A percentile compares a stretch with the other conserved stretches of the same genome.
Conservation (phyloP, 1,139 yeast genomes). For the Suhomyces anneliseae region DNA sequence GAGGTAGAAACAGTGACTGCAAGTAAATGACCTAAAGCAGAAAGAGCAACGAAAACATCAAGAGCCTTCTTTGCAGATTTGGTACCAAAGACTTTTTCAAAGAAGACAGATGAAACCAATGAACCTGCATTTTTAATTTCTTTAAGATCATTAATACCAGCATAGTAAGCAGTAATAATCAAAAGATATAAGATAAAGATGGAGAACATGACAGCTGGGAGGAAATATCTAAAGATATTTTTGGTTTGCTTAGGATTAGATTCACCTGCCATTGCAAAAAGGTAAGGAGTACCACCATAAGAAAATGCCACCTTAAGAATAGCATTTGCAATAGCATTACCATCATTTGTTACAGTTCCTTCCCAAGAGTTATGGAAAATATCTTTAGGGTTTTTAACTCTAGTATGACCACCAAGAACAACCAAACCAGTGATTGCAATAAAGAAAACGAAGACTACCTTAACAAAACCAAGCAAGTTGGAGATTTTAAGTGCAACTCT, state of each 20-base stretch:
- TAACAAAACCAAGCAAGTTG: conserved; percentile 39
- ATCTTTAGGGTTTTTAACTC: conserved; percentile 30
- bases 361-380: conserved; percentile 39
- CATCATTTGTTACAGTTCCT: conserved; percentile 38
- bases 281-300: conserved; percentile 41
- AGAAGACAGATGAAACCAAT: conserved; percentile 28
- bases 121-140: conserved; percentile 28
- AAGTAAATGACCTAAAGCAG: conserved; percentile 44
- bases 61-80: conserved; percentile 33
- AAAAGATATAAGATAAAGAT: conserved; percentile 37
- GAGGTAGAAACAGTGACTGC: conserved; percentile 43
- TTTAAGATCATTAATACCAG: conserved; percentile 30
- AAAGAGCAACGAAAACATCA: conserved; percentile 39
- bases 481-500: conserved; percentile 34
- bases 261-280: conserved; percentile 43
- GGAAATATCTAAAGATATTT: conserved; percentile 30
- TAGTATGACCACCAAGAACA: conserved; percentile 40
- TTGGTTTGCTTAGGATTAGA: conserved; percentile 28
- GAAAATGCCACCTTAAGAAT: conserved; percentile 45
- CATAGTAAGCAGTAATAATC: conserved; percentile 38
- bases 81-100: conserved; percentile 28
- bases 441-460: conserved; percentile 37
- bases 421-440: conserved; percentile 20
- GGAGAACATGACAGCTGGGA: conserved; percentile 35
- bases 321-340: conserved; percentile 43